A percentile compares a stretch with the other conserved stretches of the same genome.
Evolutionary conservation across 2,329 filamentous ascomycete genomes (phyloP).

Genomic region (Aureobasidium sp.): DNA sequence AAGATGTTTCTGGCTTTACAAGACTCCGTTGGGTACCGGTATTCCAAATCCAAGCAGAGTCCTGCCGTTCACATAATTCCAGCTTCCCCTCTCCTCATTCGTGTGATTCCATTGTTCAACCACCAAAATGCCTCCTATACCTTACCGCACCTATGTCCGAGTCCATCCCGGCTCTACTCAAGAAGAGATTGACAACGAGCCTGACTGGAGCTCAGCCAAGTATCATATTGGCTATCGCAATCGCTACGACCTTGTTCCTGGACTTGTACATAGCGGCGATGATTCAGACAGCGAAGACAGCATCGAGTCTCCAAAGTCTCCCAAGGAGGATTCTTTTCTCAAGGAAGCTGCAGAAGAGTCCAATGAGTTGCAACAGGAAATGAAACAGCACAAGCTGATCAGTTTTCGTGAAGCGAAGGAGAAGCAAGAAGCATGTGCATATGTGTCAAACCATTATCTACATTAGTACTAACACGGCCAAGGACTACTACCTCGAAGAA

Average conservation of each 20-base stretch:
- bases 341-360: slow-evolving; percentile 23
- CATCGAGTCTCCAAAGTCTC: too few relatives aligned
- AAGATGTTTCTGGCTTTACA: not conserved
- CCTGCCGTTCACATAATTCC: not conserved
- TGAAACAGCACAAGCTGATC: slow-evolving; percentile 27
- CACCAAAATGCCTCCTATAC: slow-evolving; percentile 23
- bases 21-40: not conserved
- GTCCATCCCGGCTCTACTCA: slow-evolving; percentile 33
- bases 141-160: slow-evolving; percentile 24
- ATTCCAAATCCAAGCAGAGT: not conserved
- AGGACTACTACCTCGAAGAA: slow-evolving; percentile 38
- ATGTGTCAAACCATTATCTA: not conserved
- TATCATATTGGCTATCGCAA: slow-evolving; percentile 36
- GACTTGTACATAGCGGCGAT: slow-evolving; percentile 30
- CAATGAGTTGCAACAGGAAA: slow-evolving; percentile 22
- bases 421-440: slow-evolving; percentile 19
- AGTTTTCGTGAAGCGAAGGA: slow-evolving; percentile 33
- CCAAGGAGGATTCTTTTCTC: slow-evolving; percentile 15
- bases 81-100: not conserved
- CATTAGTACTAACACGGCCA: not conserved
- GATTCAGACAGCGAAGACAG: slow-evolving; percentile 17
- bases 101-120: not conserved
- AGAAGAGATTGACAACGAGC: slow-evolving; percentile 36
- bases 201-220: slow-evolving; percentile 34
- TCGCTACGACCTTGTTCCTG: slow-evolving; percentile 30